phyloP scores from a whole-genome alignment of 2,329 filamentous ascomycete genomes.

The Dactylellina cionopaga region DNA sequence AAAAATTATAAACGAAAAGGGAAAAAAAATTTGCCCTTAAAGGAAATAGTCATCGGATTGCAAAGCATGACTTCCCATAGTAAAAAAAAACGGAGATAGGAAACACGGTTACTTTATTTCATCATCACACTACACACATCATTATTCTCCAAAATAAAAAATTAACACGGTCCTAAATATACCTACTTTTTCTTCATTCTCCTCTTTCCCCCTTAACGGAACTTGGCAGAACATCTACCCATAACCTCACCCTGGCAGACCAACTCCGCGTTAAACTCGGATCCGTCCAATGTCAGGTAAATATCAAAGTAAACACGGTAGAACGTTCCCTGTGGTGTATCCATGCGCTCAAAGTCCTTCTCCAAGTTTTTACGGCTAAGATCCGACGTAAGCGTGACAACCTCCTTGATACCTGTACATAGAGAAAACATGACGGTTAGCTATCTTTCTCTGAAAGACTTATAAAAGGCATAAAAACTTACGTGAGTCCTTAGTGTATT shows the following conservation, averaged over 20 bases:
- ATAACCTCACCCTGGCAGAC: constrained; percentile 99
- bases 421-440: constrained; percentile 13
- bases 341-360: constrained; percentile 99
- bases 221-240: constrained; percentile 92
- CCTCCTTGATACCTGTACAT: constrained; percentile 89
- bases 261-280: constrained; percentile 96
- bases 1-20: too few species aligned
- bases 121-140: too few species aligned
- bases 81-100: too few species aligned
- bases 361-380: constrained; percentile 97
- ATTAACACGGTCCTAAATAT: background rate
- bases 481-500: constrained; percentile 99
- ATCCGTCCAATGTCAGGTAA: constrained; percentile 94
- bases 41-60: too few species aligned
- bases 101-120: too few species aligned
- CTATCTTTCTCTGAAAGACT: background rate
- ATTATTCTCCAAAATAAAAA: too few species aligned
- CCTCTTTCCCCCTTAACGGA: constrained; percentile 60
- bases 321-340: constrained; percentile 95
- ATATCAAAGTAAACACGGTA: constrained; percentile 84
- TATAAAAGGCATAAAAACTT: constrained; percentile 65
- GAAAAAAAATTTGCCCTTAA: too few species aligned
- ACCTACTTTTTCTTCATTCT: background rate
- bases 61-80: too few species aligned
- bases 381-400: constrained; percentile 96